phyloP scores from a whole-genome alignment of 345 rosid species.

The Gossypioides kirkii region DNA sequence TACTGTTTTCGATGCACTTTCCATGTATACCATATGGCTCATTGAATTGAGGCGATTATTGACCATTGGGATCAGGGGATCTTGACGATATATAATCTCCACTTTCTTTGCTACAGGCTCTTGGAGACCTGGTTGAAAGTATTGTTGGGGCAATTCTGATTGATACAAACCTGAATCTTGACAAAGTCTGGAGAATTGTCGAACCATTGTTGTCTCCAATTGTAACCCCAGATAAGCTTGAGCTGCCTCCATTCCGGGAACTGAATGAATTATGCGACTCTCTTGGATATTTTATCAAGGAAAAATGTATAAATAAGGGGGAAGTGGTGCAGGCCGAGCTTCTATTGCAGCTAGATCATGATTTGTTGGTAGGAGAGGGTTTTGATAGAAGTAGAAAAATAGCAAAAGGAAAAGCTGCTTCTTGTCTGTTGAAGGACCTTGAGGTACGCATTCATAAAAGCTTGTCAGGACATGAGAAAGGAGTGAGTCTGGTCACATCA shows the following conservation, averaged over 20 bases:
- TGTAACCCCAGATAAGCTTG: constrained; percentile 73
- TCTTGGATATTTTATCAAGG: constrained; percentile 59
- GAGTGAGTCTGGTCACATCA: not conserved
- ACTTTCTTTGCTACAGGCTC: constrained; percentile 48
- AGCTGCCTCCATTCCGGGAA: constrained; percentile 71
- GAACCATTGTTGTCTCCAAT: constrained; percentile 77
- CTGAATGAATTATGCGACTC: constrained; percentile 71
- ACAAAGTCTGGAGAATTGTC: constrained; percentile 68
- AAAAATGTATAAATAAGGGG: constrained; percentile 36
- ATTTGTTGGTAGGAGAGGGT: constrained; percentile 60
- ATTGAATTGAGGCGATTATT: not conserved
- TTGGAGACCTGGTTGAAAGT: constrained; percentile 92
- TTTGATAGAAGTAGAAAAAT: constrained; percentile 49
- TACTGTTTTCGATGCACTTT: not conserved
- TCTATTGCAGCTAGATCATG: constrained; percentile 59
- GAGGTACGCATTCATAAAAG: constrained; percentile 42
- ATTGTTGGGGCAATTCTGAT: constrained; percentile 78
- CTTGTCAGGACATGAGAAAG: not conserved
- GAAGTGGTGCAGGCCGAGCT: constrained; percentile 54
- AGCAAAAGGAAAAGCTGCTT: constrained; percentile 85
- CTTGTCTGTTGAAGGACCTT: constrained; percentile 58
- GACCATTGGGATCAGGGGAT: not conserved
- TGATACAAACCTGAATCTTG: constrained; percentile 61
- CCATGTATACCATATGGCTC: not conserved
- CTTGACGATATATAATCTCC: not conserved